These are phyloP conservation scores for Coelastrella sp. DNA, from an alignment of 139 green algal genomes.

Conservation along the genomic window DNA sequence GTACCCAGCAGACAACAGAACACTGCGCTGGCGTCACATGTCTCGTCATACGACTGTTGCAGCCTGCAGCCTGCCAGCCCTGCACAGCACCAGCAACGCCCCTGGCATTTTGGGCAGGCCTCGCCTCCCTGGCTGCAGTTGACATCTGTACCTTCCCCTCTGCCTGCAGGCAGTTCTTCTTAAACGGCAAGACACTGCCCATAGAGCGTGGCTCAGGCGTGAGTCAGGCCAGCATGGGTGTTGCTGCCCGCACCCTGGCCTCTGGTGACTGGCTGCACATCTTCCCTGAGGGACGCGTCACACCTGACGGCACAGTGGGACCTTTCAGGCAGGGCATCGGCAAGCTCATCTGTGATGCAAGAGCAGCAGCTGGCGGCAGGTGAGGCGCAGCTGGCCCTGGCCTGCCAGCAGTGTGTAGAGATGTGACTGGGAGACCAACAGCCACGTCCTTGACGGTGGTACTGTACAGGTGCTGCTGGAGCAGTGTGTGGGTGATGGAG, in stretches of 20 bases:
- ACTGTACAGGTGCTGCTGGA: not conserved
- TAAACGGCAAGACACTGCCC: conserved; percentile 87
- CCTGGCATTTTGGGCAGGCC: not conserved
- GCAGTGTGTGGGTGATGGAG: not conserved
- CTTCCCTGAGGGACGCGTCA: conserved; percentile 90
- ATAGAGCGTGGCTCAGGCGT: conserved; percentile 76
- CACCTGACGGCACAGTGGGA: conserved; percentile 73
- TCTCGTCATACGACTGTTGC: not conserved
- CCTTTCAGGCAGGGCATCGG: conserved; percentile 62
- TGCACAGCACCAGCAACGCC: not conserved
- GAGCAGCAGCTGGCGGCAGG: conserved; percentile 49
- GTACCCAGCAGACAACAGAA: too few species aligned
- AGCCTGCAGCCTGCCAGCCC: not conserved
- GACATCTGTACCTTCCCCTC: not conserved
- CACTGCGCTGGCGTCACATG: too few species aligned
- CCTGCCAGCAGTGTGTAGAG: too few species aligned
- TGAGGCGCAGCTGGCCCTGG: conserved; percentile 12
- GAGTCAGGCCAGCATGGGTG: conserved; percentile 75
- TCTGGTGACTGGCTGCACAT: conserved; percentile 89
- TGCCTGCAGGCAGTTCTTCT: conserved; percentile 82
- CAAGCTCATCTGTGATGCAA: conserved; percentile 78
- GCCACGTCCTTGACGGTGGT: too few species aligned
- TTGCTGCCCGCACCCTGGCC: conserved; percentile 58
- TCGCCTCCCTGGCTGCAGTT: not conserved
- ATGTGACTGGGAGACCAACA: too few species aligned